Base-by-base conservation (phyloP, 805 yeast species). In the Lachancea waltii region DNA sequence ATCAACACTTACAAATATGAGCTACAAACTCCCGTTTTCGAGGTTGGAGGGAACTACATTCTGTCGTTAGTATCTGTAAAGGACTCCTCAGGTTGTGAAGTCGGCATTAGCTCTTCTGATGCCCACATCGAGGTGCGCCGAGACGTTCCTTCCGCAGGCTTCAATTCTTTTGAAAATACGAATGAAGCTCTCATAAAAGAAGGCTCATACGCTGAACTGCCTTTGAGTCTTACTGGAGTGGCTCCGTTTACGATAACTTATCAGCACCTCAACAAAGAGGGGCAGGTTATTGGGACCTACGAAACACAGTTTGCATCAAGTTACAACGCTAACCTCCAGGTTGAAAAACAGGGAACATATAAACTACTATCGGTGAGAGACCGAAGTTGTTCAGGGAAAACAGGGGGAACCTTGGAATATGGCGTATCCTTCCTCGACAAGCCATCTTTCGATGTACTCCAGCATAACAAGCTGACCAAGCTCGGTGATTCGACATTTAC, bases 31-130 rank as follows among this genome's bases (percentile, higher is more conserved):
- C 81, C 85, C 0, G 53, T 62, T 1, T 69, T 84, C 37, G 56
- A 58, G 2, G 62, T 66, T 16, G 95, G 95, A 15, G 95, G 96
- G 3, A 70, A 73, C n/a, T 87, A 77, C 56, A 70, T 72, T 18
- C 60, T 90, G 1, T 68, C 77, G 2, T 55, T 92, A 44, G 69
- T 74, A 2, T 71, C 84, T 8, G 75, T 85, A 2, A 70, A 70
- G 16, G 99, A 92, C 56, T 70, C 75, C n/a, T 74, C 83, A 8
- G 78, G 79, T 1, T 92, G 99, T 62, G 69, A 72, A 15, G 90
- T 85, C n/a, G 76, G 75, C 9, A 62, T 84, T 40, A 72, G 76
- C 32, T 76, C 73, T 14, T 72, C 73, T 16, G 89, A 83, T 45
- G 77, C 77, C 11, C 70, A 62, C 18, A 65, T 92, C n/a, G 67